These are phyloP conservation scores for Multifurca ochricompacta DNA, from an alignment of 768 basidiomycete genomes.

Conservation along the genomic window DNA sequence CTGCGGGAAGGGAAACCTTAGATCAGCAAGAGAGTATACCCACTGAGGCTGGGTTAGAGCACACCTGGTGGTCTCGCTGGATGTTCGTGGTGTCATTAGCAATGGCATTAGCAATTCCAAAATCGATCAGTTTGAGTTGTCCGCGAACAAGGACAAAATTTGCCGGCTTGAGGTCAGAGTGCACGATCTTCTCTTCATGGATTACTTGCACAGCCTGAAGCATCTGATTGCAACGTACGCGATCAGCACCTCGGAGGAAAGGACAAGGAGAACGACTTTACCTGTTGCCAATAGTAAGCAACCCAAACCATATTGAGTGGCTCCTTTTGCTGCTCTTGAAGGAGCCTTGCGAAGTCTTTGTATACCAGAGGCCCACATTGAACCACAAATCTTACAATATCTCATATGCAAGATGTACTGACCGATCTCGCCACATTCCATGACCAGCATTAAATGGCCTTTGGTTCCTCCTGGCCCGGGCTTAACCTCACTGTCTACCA, in stretches of 20 bases:
- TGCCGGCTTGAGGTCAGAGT: constrained; percentile 96
- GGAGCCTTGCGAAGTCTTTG: constrained; percentile 67
- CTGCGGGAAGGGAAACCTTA: constrained; percentile 32
- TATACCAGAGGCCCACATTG: neutral
- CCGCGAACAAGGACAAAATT: constrained; percentile 97
- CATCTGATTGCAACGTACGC: constrained; percentile 56
- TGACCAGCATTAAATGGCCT: constrained; percentile 74
- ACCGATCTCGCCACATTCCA: constrained; percentile 91
- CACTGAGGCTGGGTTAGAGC: constrained; percentile 4
- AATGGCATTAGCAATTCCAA: constrained; percentile 98
- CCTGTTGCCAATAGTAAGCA: constrained; percentile 96
- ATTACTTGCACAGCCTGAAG: constrained; percentile 97
- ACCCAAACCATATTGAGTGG: constrained; percentile 90
- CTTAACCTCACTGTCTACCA: constrained; percentile 87
- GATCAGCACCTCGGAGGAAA: neutral
- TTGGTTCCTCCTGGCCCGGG: constrained; percentile 61
- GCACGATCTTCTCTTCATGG: constrained; percentile 97
- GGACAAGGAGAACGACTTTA: constrained; percentile 27
- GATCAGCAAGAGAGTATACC: neutral
- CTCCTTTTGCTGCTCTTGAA: constrained; percentile 80
- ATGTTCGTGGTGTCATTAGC: constrained; percentile 99
- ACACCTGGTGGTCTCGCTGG: constrained; percentile 88
- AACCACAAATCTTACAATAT: neutral
- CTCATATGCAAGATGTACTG: constrained; percentile 15
- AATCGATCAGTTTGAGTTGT: constrained; percentile 94